These are phyloP conservation scores for Azolla pinnata DNA, from an alignment of 75 land plant species.

Conservation along the genomic window DNA sequence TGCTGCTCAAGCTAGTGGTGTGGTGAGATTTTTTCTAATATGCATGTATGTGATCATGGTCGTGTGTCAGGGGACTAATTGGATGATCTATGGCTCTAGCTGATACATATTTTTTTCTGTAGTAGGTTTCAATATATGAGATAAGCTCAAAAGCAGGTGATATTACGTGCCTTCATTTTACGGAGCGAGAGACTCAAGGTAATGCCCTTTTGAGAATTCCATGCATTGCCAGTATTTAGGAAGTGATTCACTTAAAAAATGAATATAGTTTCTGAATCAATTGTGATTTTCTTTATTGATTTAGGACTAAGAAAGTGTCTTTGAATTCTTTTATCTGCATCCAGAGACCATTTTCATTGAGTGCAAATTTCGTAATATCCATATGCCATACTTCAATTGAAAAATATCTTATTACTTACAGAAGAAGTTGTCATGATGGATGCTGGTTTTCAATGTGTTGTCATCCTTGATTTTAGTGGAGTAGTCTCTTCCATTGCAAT, in stretches of 20 bases:
- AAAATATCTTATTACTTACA: neutral
- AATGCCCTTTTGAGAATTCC: neutral
- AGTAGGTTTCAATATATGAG: constrained; percentile 51
- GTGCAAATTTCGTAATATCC: too few species aligned
- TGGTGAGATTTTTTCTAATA: too few species aligned
- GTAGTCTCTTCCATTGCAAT: constrained; percentile 1
- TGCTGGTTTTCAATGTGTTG: constrained; percentile 18
- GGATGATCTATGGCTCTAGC: too few species aligned
- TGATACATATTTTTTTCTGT: too few species aligned
- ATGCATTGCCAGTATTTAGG: too few species aligned
- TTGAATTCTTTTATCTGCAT: neutral
- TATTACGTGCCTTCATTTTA: constrained; percentile 30
- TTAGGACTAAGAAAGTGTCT: too few species aligned
- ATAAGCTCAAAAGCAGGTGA: constrained; percentile 37
- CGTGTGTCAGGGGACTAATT: too few species aligned
- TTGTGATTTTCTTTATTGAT: too few species aligned
- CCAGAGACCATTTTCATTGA: too few species aligned
- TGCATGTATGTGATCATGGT: neutral
- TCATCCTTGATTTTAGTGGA: neutral
- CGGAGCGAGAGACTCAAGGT: constrained; percentile 37
- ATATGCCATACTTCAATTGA: too few species aligned
- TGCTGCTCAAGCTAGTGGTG: constrained; percentile 57
- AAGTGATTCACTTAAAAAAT: neutral
- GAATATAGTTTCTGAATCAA: too few species aligned
- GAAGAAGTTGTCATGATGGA: too few species aligned